Evolutionary conservation across 257 asterid genomes (phyloP).

Genomic region (Hygrophila difformis): DNA sequence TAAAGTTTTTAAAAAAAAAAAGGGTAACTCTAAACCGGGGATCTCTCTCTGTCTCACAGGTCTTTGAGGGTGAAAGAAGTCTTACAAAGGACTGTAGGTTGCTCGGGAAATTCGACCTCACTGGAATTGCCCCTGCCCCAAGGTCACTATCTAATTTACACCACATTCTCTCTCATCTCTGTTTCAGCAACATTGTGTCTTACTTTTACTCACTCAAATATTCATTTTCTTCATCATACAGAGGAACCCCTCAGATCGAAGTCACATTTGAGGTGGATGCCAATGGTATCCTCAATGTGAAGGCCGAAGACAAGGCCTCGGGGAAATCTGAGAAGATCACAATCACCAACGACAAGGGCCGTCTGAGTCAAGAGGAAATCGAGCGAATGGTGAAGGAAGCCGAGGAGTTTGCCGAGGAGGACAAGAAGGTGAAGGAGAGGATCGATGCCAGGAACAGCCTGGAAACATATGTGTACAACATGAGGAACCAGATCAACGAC

Average conservation of each 20-base stretch:
- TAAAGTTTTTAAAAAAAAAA: not conserved
- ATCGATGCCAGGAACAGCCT: no score
- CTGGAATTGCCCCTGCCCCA: slow-evolving; percentile 63
- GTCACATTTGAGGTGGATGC: slow-evolving; percentile 77
- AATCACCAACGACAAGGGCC: slow-evolving; percentile 85
- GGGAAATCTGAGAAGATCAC: slow-evolving; percentile 84
- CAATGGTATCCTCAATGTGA: slow-evolving; percentile 64
- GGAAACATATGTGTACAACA: no score
- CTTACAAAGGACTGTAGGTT: slow-evolving; percentile 58
- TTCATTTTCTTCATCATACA: not conserved
- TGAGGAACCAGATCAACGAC: no score
- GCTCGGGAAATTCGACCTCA: slow-evolving; percentile 55
- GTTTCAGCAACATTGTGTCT: slow-evolving; percentile 8
- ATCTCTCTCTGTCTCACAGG: no score
- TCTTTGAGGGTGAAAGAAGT: slow-evolving; percentile 66
- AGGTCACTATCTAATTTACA: slow-evolving; percentile 23
- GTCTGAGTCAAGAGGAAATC: slow-evolving; percentile 75
- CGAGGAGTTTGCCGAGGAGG: slow-evolving; percentile 84
- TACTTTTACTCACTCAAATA: no score
- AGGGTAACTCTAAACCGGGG: not conserved
- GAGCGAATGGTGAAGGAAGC: slow-evolving; percentile 86
- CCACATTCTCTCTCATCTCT: slow-evolving; percentile 39
- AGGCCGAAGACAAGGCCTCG: slow-evolving; percentile 82
- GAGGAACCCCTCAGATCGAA: slow-evolving; percentile 58
- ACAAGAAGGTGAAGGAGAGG: slow-evolving; percentile 71